Base-by-base conservation (phyloP, 2,329 filamentous ascomycete genomes). In the Phyllosticta citrichinensis region DNA sequence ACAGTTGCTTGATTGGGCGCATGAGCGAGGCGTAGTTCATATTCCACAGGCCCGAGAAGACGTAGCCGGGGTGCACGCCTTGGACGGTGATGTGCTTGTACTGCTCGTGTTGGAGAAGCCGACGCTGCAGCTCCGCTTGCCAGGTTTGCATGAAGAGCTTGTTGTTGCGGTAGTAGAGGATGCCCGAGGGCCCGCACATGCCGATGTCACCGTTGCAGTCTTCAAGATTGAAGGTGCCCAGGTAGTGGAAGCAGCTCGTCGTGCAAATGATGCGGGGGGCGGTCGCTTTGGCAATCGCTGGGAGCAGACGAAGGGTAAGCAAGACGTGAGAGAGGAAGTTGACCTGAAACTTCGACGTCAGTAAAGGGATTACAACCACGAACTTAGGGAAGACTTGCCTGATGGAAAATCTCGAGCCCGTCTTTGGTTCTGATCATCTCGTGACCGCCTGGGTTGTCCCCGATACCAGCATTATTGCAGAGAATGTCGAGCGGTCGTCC, bases 71-170 rank as follows among this genome's bases (percentile, higher is more conserved):
- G 61, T 73, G 69, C 10, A 72, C 65, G 40, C 70, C 70, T 24
- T 71, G 66, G 56, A 73, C 63, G 12, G 65, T 67, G 60, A 73
- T 65, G 62, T 71, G 69, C 14, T 62, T 62, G 60, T 68, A 69
- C 20, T 65, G 62, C 8, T 61, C 52, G 14, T 65, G 55, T 9
- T 57, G 57, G 10, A 66, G 54, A 4, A 71, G 56, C 5, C 69
- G 68, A 2, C 56, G 47, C 56, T 72, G 69, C 52, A 73, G 63
- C 62, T 71, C 70, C 2, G 68, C 66, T 11, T 71, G 63, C 69
- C 69, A 73, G 54, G 66, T 66, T 62, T 73, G 70, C 60, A 69
- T 71, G 62, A 69, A 71, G 5, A 73, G 63, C 58, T 73, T 73
- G 65, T 71, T 73, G 63, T 73, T 70, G 11, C 60, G 33, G 63